phyloP scores from a whole-genome alignment of 345 rosid species.

The Syzygium aromaticum region DNA sequence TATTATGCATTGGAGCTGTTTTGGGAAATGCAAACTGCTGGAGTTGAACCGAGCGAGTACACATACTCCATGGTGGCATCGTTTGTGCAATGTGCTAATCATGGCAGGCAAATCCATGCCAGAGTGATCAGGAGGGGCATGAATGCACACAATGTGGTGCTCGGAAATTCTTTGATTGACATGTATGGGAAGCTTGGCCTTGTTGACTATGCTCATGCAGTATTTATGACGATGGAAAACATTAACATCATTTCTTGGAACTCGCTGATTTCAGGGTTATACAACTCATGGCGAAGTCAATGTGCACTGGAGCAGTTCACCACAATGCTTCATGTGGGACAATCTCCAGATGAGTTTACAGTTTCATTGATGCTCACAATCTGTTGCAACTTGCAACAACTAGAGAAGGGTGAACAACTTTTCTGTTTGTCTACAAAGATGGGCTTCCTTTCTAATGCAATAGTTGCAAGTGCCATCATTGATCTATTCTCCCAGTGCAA shows the following conservation, averaged over 20 bases:
- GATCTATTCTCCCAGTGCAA: slow-evolving; percentile 76
- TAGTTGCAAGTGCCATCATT: slow-evolving; percentile 64
- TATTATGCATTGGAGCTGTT: slow-evolving; percentile 29
- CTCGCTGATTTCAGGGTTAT: slow-evolving; percentile 42
- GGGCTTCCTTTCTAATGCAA: slow-evolving; percentile 55
- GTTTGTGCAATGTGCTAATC: slow-evolving; percentile 26
- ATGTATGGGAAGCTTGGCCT: slow-evolving; percentile 58
- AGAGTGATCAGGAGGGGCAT: slow-evolving; percentile 36
- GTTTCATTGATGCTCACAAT: slow-evolving; percentile 28
- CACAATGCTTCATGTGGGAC: slow-evolving; percentile 35
- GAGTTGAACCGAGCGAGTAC: slow-evolving; percentile 37
- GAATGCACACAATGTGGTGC: slow-evolving; percentile 33
- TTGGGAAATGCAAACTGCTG: slow-evolving; percentile 36
- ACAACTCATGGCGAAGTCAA: slow-evolving; percentile 31
- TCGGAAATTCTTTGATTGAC: slow-evolving; percentile 61
- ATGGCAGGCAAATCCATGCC: slow-evolving; percentile 57
- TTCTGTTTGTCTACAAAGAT: slow-evolving; percentile 47
- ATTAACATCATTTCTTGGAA: slow-evolving; percentile 68
- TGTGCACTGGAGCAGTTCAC: slow-evolving; percentile 36
- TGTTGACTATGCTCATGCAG: slow-evolving; percentile 33
- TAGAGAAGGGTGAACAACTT: slow-evolving; percentile 64
- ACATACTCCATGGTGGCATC: slow-evolving; percentile 53
- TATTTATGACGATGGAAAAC: slow-evolving; percentile 43
- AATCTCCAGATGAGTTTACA: slow-evolving; percentile 46
- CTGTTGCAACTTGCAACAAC: slow-evolving; percentile 39